Conservation (phyloP, 108 stramenopile species). For the Discostella pseudostelligera region DNA sequence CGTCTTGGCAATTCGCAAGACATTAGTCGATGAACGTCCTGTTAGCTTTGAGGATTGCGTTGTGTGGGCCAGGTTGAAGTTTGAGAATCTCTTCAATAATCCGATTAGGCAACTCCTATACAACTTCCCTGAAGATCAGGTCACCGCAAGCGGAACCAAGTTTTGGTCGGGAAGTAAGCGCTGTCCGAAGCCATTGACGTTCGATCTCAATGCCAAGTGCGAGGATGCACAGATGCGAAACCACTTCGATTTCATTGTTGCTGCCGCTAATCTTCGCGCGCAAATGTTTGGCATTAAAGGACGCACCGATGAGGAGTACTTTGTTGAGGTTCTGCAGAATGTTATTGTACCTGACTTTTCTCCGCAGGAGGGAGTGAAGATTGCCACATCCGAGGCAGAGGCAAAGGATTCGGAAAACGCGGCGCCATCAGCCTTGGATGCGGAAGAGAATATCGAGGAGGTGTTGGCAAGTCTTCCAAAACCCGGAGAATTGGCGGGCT, state of each 20-base stretch:
- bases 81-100: conserved; percentile 93
- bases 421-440: conserved; percentile 49
- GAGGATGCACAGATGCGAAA: conserved; percentile 89
- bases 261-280: conserved; percentile 95
- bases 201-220: conserved; percentile 78
- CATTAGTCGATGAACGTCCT: conserved; percentile 88
- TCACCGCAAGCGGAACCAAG: conserved; percentile 86
- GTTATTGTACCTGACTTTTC: conserved; percentile 94
- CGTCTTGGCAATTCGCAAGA: conserved; percentile 69
- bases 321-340: conserved; percentile 68
- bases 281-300: conserved; percentile 89
- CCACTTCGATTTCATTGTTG: conserved; percentile 92
- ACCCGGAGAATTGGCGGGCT: conserved; percentile 83
- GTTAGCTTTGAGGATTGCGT: conserved; percentile 92
- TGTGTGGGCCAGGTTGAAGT: conserved; percentile 92
- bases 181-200: conserved; percentile 87
- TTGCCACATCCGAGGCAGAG: conserved; percentile 95
- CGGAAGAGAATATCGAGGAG: conserved; percentile 62
- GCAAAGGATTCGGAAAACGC: conserved; percentile 55
- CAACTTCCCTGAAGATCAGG: conserved; percentile 95
- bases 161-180: conserved; percentile 97
- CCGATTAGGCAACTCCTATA: conserved; percentile 92
- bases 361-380: conserved; percentile 94
- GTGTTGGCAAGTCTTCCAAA: conserved; percentile 74
- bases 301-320: conserved; percentile 77